phyloP scores from a whole-genome alignment of 306 rosid genomes.

The Vigna mungo region DNA sequence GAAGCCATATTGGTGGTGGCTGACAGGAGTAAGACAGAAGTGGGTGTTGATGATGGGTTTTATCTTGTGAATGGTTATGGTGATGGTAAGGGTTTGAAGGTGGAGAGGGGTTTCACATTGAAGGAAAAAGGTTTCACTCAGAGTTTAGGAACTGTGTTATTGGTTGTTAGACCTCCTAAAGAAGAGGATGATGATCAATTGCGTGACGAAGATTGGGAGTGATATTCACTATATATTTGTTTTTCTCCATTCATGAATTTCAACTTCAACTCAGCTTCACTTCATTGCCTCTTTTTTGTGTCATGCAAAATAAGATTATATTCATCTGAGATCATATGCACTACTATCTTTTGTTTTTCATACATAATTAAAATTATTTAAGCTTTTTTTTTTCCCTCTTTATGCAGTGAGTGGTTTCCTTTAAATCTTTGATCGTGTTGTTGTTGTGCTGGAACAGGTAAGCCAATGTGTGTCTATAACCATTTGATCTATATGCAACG shows the following conservation, averaged over 20 bases:
- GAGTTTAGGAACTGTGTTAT: constrained; percentile 69
- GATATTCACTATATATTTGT: background rate
- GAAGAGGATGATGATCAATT: constrained; percentile 61
- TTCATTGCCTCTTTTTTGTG: background rate
- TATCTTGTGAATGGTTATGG: constrained; percentile 54
- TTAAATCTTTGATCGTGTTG: background rate
- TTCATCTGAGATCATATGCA: constrained; percentile 37
- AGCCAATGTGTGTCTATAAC: background rate
- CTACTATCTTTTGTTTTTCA: constrained; percentile 28
- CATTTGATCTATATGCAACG: background rate
- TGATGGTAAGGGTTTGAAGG: constrained; percentile 57
- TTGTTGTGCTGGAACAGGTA: background rate
- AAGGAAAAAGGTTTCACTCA: constrained; percentile 59
- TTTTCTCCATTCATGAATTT: background rate
- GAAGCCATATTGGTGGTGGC: constrained; percentile 85
- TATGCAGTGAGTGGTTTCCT: background rate
- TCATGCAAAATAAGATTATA: constrained; percentile 16
- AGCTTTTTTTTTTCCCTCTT: too few species aligned
- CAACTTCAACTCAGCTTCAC: background rate
- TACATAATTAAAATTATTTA: constrained; percentile 8
- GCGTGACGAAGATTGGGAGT: constrained; percentile 90
- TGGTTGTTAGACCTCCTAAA: constrained; percentile 88
- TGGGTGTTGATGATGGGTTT: constrained; percentile 70
- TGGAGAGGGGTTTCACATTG: constrained; percentile 72
- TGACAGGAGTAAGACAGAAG: constrained; percentile 61